Evolutionary conservation across 2,329 filamentous ascomycete species (phyloP).

Genomic region (Diaporthe ilicicola): DNA sequence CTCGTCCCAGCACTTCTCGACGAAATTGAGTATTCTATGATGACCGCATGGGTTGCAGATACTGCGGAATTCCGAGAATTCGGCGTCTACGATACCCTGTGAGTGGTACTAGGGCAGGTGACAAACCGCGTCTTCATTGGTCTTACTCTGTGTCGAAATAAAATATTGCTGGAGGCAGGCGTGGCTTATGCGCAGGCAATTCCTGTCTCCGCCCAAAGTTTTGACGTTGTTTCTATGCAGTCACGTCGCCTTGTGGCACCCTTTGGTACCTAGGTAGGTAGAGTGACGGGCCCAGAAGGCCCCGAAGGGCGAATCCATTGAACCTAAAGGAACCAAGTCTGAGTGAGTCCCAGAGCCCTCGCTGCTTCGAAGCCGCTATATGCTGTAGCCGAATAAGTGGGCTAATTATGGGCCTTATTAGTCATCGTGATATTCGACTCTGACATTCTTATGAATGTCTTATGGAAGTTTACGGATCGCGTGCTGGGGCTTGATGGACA

Average conservation of each 20-base stretch:
- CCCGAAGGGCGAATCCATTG: no score
- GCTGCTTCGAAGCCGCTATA: no score
- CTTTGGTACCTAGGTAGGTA: no score
- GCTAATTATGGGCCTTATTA: no score
- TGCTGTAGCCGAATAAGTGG: no score
- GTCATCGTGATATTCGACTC: no score
- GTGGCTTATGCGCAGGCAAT: background rate
- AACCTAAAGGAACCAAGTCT: no score
- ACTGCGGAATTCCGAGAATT: slow-evolving; percentile 42
- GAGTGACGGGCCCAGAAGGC: no score
- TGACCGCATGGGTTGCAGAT: slow-evolving; percentile 41
- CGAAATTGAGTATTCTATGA: slow-evolving; percentile 39
- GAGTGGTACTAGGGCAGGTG: slow-evolving; percentile 40
- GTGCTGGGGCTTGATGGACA: background rate
- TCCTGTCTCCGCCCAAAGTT: slow-evolving; percentile 30
- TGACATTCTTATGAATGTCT: no score
- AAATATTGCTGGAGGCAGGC: background rate
- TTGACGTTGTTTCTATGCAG: slow-evolving; percentile 32
- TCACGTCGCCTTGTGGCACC: slow-evolving; percentile 33
- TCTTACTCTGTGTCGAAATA: slow-evolving; percentile 39
- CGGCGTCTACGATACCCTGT: slow-evolving; percentile 43
- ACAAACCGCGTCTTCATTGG: slow-evolving; percentile 43
- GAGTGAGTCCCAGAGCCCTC: no score
- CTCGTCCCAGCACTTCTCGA: slow-evolving; percentile 42
- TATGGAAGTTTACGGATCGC: background rate